Evolutionary conservation across 306 rosid species (phyloP).

Genomic region (Vigna trinervia): DNA sequence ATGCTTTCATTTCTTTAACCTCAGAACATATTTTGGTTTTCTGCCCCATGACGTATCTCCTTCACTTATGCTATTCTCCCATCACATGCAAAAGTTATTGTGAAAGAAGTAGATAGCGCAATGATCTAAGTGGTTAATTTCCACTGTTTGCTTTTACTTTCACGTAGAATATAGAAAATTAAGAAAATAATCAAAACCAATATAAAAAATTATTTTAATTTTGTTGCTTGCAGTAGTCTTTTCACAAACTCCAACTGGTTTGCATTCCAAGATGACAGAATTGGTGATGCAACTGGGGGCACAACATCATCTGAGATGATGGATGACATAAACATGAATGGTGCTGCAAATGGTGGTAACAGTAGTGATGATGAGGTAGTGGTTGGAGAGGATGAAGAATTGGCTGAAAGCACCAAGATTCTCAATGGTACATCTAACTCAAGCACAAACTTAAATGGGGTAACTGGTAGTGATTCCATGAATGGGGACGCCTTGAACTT

Average conservation of each 20-base stretch:
- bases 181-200: slow-evolving; percentile 9
- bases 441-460: slow-evolving; percentile 56
- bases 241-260: slow-evolving; percentile 99
- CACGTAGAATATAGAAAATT: neutral
- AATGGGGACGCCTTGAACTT: slow-evolving; percentile 57
- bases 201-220: neutral
- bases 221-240: slow-evolving; percentile 67
- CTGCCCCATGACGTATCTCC: slow-evolving; percentile 25
- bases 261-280: slow-evolving; percentile 92
- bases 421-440: slow-evolving; percentile 68
- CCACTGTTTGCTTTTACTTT: neutral
- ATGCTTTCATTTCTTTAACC: neutral
- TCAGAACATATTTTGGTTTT: neutral
- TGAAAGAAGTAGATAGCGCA: slow-evolving; percentile 29
- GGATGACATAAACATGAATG: slow-evolving; percentile 90
- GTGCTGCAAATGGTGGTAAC: slow-evolving; percentile 74
- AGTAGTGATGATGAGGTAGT: slow-evolving; percentile 95
- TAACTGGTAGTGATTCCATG: slow-evolving; percentile 53
- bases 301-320: slow-evolving; percentile 75
- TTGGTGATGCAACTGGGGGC: slow-evolving; percentile 62
- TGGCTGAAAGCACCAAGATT: slow-evolving; percentile 63
- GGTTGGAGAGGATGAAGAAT: slow-evolving; percentile 85
- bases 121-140: neutral
- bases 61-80: slow-evolving; percentile 18
- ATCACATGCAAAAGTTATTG: neutral